Evolutionary conservation across 805 yeast genomes (phyloP).

Genomic region (Wickerhamomyces chambardii): DNA sequence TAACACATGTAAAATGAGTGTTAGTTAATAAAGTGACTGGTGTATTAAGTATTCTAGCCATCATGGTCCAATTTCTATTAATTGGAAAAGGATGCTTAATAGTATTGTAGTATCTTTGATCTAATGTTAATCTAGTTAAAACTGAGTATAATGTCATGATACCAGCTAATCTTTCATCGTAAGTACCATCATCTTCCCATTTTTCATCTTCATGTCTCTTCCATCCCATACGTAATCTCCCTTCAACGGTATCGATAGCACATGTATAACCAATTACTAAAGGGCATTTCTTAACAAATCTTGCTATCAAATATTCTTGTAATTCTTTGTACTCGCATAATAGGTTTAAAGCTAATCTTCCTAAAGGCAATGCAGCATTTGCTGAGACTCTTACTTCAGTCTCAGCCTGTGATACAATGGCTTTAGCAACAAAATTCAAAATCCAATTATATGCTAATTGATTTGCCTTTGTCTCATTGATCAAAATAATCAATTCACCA

Average conservation of each 20-base stretch:
- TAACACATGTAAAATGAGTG: conserved; percentile 61
- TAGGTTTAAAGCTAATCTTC: conserved; percentile 48
- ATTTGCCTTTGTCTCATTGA: conserved; percentile 37
- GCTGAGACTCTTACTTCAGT: conserved; percentile 81
- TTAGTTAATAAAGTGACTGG: conserved; percentile 42
- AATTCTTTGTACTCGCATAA: conserved; percentile 37
- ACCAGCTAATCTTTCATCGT: conserved; percentile 84
- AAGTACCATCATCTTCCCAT: conserved; percentile 51
- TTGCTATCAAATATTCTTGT: conserved; percentile 42
- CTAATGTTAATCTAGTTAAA: conserved; percentile 45
- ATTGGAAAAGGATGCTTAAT: conserved; percentile 47
- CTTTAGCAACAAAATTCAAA: conserved; percentile 76
- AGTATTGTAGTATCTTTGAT: conserved; percentile 16
- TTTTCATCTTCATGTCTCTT: conserved; percentile 34
- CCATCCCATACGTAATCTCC: conserved; percentile 86
- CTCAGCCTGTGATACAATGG: conserved; percentile 85
- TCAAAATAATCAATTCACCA: conserved; percentile 37
- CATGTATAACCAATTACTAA: conserved; percentile 77
- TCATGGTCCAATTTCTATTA: conserved; percentile 53
- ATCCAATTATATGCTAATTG: conserved; percentile 62
- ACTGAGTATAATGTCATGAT: conserved; percentile 75
- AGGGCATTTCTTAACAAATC: conserved; percentile 90
- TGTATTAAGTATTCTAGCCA: conserved; percentile 65
- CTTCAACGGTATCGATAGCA: conserved; percentile 70
- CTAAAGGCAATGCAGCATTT: conserved; percentile 72